Conservation (phyloP, 2,329 filamentous ascomycete species). For the Aspergillus persii region DNA sequence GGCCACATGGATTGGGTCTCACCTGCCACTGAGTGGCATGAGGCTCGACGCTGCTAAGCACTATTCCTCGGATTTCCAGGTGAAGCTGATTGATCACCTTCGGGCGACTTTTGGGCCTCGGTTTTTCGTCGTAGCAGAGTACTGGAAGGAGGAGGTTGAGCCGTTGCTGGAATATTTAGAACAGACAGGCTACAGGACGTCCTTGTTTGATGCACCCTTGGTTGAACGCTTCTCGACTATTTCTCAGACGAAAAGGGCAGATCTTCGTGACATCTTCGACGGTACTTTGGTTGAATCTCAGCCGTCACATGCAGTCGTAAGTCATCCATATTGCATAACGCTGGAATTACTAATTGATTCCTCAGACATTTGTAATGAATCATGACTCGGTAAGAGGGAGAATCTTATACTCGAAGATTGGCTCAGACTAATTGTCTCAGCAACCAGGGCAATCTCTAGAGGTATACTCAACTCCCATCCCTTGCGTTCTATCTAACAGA, state of each 20-base stretch:
- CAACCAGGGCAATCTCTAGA: slow-evolving; percentile 63
- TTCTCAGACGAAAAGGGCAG: slow-evolving; percentile 55
- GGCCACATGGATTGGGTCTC: slow-evolving; percentile 64
- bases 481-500: neutral
- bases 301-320: slow-evolving; percentile 58
- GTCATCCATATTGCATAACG: slow-evolving; percentile 15
- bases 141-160: slow-evolving; percentile 60
- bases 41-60: slow-evolving; percentile 72
- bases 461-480: slow-evolving; percentile 25
- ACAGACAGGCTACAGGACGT: slow-evolving; percentile 57
- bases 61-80: slow-evolving; percentile 65
- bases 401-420: no score
- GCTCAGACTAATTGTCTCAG: slow-evolving; percentile 23
- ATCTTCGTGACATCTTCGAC: slow-evolving; percentile 64
- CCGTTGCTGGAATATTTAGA: slow-evolving; percentile 59
- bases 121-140: slow-evolving; percentile 68
- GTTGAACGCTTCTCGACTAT: slow-evolving; percentile 65
- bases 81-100: slow-evolving; percentile 61
- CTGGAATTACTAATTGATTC: slow-evolving; percentile 19
- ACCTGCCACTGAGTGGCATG: slow-evolving; percentile 63
- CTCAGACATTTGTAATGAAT: slow-evolving; percentile 69
- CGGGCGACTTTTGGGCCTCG: slow-evolving; percentile 51
- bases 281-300: slow-evolving; percentile 55
- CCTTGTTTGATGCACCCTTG: slow-evolving; percentile 66
- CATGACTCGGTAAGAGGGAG: slow-evolving; percentile 59